Base-by-base conservation (phyloP, 1,284 basidiomycete genomes). In the Trametes hirsuta region DNA sequence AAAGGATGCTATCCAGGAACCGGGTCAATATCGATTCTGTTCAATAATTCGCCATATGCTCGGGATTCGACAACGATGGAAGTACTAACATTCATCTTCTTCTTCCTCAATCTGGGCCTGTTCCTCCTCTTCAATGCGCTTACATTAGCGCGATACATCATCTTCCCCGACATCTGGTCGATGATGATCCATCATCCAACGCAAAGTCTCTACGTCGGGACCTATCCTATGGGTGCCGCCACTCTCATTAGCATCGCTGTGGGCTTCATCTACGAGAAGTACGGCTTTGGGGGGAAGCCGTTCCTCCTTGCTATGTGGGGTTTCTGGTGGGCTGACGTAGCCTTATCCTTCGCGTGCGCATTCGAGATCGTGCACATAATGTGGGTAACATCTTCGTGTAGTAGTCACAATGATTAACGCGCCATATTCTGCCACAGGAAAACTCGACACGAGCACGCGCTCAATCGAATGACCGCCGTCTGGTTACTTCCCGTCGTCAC, bases 401-500 rank as follows among this genome's bases (percentile, higher is more conserved):
- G 6, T 1, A 37, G 12, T 4, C 21, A 9, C 12, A n/a, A 25
- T 0, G 5, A n/a, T 10, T 40, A 25, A 25, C 22, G 18, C 8
- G 30, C 12, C 18, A 6, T 14, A 6, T 39, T 4, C n/a, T n/a
- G n/a, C 15, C 37, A n/a, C 15, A 86, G 85, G 80, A 82, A 83
- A 53, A 82, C 76, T 1, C 68, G 77, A 1, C 88, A 90, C 53
- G 69, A 74, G 0, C 85, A 90, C 54, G 72, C 76, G 0, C 64
- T 82, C 18, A 69, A 76, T 6, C 72, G 75, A 0, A 76, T 86
- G 70, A 79, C 83, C 0, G 76, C 81, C 0, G 72, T 81, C 0
- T 86, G 84, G 83, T 77, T 90, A 6, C 78, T 89, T 8, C 88
- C 88, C 3, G 79, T 87, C 41, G 84, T 90, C 4, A 76, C 85